A percentile compares a stretch with the other conserved stretches of the same genome.
Evolutionary conservation across 805 yeast species (phyloP).

Genomic region (Candida jianshihensis): DNA sequence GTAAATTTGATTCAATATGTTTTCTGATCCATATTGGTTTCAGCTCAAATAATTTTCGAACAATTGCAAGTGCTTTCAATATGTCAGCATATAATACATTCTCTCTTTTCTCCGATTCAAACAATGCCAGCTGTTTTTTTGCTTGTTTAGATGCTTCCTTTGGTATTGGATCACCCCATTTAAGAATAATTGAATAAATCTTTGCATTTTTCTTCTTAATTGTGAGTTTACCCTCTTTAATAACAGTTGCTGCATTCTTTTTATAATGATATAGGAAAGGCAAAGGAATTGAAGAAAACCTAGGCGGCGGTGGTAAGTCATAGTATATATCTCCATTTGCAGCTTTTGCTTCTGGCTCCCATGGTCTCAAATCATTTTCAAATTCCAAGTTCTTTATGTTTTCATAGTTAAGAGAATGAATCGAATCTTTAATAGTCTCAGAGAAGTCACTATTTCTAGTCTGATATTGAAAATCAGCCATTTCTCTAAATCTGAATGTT

Average conservation of each 20-base stretch:
- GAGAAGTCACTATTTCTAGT: slow-evolving; percentile 51
- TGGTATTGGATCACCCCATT: slow-evolving; percentile 45
- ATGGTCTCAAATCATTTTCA: slow-evolving; percentile 30
- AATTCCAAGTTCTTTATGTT: slow-evolving; percentile 33
- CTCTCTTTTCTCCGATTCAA: slow-evolving; percentile 23
- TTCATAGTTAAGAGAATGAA: slow-evolving; percentile 35
- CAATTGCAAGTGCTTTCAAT: slow-evolving; percentile 21
- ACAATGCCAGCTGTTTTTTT: slow-evolving; percentile 33
- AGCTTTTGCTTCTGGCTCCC: slow-evolving; percentile 16
- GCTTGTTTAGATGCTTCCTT: slow-evolving; percentile 42
- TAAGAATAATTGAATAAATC: slow-evolving; percentile 46
- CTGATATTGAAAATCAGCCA: slow-evolving; percentile 80
- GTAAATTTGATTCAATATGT: slow-evolving; percentile 52
- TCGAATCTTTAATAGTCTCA: slow-evolving; percentile 29
- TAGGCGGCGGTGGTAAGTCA: slow-evolving; percentile 80
- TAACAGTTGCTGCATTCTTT: slow-evolving; percentile 54
- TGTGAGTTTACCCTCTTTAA: slow-evolving; percentile 42
- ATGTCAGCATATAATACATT: slow-evolving; percentile 23
- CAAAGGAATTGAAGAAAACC: slow-evolving; percentile 66
- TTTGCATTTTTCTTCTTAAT: slow-evolving; percentile 38
- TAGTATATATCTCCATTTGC: slow-evolving; percentile 20
- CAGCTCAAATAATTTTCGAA: slow-evolving; percentile 44
- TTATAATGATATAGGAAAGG: slow-evolving; percentile 76
- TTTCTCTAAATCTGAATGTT: slow-evolving; percentile 71
- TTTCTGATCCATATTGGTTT: slow-evolving; percentile 86